Evolutionary conservation across 495 filamentous ascomycete genomes (phyloP).

Genomic region (Penicillium canescens): DNA sequence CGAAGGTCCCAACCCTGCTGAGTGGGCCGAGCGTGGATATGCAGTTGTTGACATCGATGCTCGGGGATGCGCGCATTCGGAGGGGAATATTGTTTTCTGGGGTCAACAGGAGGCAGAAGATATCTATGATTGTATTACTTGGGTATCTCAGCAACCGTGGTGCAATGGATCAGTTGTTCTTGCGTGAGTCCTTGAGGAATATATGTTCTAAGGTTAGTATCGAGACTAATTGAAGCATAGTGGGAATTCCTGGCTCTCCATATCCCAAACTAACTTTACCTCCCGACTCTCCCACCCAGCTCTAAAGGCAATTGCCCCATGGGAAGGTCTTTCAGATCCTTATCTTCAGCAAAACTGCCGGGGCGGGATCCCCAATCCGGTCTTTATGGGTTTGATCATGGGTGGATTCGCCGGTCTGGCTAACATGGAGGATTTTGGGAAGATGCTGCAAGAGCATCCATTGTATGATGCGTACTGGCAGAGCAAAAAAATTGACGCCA

Average conservation of each 20-base stretch:
- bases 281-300: constrained; percentile 31
- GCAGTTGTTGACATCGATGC: constrained; percentile 41
- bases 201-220: no score
- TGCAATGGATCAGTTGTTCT: constrained; percentile 24
- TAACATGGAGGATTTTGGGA: constrained; percentile 10
- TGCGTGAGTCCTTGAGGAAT: neutral
- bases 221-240: neutral
- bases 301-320: constrained; percentile 41
- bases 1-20: constrained; percentile 43
- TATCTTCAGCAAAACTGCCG: constrained; percentile 26
- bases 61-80: constrained; percentile 32
- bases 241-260: constrained; percentile 31
- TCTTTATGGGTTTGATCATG: constrained; percentile 8
- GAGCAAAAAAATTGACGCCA: constrained; percentile 15
- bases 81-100: constrained; percentile 29
- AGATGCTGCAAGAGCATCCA: constrained; percentile 12
- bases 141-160: constrained; percentile 15
- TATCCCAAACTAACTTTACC: constrained; percentile 34
- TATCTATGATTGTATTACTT: constrained; percentile 18
- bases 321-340: constrained; percentile 38
- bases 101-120: constrained; percentile 19
- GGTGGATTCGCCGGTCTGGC: constrained; percentile 5
- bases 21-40: constrained; percentile 41
- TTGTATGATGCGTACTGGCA: constrained; percentile 22
- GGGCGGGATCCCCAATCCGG: constrained; percentile 12